Percentiles rank a stretch among this genome's conserved stretches.
Conservation (phyloP, 106 monocot species). For the Dendrobium officinale region DNA sequence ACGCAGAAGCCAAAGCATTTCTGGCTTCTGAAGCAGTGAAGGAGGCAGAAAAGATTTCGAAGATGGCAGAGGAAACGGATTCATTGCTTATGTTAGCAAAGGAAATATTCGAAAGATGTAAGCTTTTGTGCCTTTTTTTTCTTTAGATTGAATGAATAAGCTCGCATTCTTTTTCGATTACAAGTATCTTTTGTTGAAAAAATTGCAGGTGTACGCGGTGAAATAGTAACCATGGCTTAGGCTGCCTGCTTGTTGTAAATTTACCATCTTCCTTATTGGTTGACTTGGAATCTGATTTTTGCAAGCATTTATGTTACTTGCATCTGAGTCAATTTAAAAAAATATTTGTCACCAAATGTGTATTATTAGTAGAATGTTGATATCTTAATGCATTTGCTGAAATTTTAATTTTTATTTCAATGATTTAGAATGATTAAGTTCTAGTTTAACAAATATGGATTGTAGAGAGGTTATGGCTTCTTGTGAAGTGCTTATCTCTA, state of each 20-base stretch:
- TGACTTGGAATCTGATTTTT: no score
- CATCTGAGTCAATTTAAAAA: no score
- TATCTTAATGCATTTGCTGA: no score
- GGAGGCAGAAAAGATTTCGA: conserved; percentile 59
- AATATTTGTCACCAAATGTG: no score
- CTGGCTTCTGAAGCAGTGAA: conserved; percentile 79
- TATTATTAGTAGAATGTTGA: no score
- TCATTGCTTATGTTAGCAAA: conserved; percentile 46
- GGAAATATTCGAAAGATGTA: conserved; percentile 81
- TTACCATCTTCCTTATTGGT: no score
- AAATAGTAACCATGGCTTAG: conserved; percentile 32
- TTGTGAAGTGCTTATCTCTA: no score
- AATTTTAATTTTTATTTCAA: no score
- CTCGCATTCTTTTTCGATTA: neutral
- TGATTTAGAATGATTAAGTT: no score
- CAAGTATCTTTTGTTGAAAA: neutral
- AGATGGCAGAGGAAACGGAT: conserved; percentile 72
- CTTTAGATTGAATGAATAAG: neutral
- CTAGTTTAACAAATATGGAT: no score
- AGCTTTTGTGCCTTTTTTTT: neutral
- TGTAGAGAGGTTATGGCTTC: no score
- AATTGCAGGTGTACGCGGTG: conserved; percentile 35
- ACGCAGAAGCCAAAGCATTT: conserved; percentile 77
- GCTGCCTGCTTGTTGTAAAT: neutral
- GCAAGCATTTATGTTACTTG: no score